Conservation (phyloP, 2,329 filamentous ascomycete genomes). For the Cladosporium velox region DNA sequence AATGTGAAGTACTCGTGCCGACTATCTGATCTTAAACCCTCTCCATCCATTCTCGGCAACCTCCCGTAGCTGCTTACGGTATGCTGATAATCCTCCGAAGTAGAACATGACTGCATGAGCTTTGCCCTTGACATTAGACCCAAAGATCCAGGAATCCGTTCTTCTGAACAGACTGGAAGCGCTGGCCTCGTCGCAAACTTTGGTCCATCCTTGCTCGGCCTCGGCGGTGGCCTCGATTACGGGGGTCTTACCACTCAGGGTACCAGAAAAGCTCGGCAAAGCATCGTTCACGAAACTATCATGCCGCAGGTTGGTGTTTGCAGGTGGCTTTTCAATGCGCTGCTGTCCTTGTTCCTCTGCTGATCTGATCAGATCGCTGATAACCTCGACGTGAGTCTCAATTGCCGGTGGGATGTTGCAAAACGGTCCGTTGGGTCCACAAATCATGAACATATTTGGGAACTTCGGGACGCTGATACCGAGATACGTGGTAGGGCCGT, state of each 20-base stretch:
- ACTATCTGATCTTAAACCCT: slow-evolving; percentile 22
- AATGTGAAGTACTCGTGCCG: not conserved
- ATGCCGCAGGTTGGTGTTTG: not conserved
- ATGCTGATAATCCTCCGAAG: slow-evolving; percentile 25
- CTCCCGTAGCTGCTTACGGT: slow-evolving; percentile 21
- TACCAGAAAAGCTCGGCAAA: not conserved
- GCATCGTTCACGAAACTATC: slow-evolving; percentile 2
- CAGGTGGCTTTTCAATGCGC: not conserved
- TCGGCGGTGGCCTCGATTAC: slow-evolving; percentile 33
- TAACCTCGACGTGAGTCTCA: slow-evolving; percentile 41
- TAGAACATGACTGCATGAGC: slow-evolving; percentile 24
- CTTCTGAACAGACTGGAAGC: slow-evolving; percentile 29
- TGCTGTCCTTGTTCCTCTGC: slow-evolving; percentile 20
- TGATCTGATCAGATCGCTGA: slow-evolving; percentile 29
- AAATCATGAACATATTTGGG: slow-evolving; percentile 49
- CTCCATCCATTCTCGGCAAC: slow-evolving; percentile 20
- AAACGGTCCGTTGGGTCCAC: slow-evolving; percentile 45
- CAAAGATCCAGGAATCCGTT: slow-evolving; percentile 33
- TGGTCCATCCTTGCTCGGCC: slow-evolving; percentile 33
- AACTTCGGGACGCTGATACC: slow-evolving; percentile 43
- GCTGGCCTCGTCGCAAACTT: slow-evolving; percentile 28
- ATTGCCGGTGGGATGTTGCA: slow-evolving; percentile 42
- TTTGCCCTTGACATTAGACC: slow-evolving; percentile 33
- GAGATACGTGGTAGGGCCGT: slow-evolving; percentile 41
- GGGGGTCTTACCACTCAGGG: not conserved